Evolutionary conservation across 2,329 filamentous ascomycete species (phyloP).

Genomic region (Aspergillus felis): DNA sequence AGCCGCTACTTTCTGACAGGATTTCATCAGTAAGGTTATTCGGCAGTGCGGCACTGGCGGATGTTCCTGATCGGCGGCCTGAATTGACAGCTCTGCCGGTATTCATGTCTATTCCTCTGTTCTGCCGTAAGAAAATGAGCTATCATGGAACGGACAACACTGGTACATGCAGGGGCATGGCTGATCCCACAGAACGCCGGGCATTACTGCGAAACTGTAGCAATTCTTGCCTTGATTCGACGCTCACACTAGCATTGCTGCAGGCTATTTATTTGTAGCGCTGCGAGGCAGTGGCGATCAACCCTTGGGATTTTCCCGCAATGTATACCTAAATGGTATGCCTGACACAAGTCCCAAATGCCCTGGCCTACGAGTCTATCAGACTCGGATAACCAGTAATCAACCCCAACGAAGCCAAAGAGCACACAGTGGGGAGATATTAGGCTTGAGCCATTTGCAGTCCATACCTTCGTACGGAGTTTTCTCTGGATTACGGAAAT

Average conservation of each 20-base stretch:
- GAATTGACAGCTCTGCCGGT: not conserved
- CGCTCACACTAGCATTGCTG: too few species aligned
- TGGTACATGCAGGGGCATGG: too few species aligned
- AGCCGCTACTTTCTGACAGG: not conserved
- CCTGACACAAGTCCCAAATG: too few species aligned
- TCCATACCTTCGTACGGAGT: not conserved
- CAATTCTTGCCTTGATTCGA: too few species aligned
- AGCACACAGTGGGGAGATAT: not conserved
- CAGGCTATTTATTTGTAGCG: too few species aligned
- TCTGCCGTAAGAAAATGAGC: not conserved
- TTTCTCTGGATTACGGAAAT: too few species aligned
- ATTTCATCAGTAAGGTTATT: not conserved
- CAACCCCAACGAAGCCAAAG: not conserved
- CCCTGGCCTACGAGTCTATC: too few species aligned
- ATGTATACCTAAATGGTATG: too few species aligned
- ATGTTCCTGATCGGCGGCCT: slow-evolving; percentile 8
- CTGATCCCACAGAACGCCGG: too few species aligned
- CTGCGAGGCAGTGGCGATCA: too few species aligned
- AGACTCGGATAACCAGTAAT: not conserved
- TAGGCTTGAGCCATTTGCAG: not conserved
- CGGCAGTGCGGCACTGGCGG: slow-evolving; percentile 3
- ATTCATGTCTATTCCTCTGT: not conserved
- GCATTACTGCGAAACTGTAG: too few species aligned
- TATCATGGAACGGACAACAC: not conserved
- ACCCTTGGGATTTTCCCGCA: too few species aligned